A percentile compares a stretch with the other conserved stretches of the same genome.
These are phyloP conservation scores for Pachysandra terminalis DNA, from an alignment of 164 flowering plant genomes.

Conservation along the genomic window DNA sequence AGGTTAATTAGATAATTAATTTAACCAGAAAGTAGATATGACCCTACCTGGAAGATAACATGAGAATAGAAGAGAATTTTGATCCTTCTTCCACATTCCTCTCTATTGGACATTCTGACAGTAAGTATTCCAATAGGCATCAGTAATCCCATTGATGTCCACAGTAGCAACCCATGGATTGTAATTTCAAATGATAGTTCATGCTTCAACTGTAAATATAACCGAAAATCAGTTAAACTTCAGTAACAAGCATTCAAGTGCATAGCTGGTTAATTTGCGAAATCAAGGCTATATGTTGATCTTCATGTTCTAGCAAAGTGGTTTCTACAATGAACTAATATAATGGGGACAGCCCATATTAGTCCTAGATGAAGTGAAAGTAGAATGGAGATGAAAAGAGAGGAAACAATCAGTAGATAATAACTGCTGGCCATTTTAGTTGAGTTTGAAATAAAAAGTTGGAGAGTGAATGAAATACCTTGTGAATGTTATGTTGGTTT, in stretches of 20 bases:
- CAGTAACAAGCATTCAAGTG: background rate
- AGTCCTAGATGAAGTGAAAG: no score
- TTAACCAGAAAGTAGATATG: background rate
- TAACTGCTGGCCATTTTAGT: background rate
- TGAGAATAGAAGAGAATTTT: constrained; percentile 64
- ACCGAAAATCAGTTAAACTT: constrained; percentile 1
- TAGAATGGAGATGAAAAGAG: background rate
- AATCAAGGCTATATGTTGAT: background rate
- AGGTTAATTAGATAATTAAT: no score
- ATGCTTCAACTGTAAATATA: constrained; percentile 31
- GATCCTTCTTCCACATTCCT: constrained; percentile 34
- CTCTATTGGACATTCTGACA: constrained; percentile 51
- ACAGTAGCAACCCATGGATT: constrained; percentile 65
- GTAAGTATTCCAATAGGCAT: constrained; percentile 73
- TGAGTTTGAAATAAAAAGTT: background rate
- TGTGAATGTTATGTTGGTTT: constrained; percentile 17
- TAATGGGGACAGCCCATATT: no score
- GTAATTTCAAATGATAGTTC: constrained; percentile 34
- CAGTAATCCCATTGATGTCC: constrained; percentile 80
- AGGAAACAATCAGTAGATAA: background rate
- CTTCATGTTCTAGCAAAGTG: background rate
- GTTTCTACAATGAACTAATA: background rate
- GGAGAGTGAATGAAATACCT: constrained; percentile 24
- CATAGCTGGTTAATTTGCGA: background rate
- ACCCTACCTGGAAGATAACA: constrained; percentile 58